Evolutionary conservation across 2,329 filamentous ascomycete species (phyloP), one percentile per base, ranked within the genome.

Genomic region (Niveomyces coronatus): DNA sequence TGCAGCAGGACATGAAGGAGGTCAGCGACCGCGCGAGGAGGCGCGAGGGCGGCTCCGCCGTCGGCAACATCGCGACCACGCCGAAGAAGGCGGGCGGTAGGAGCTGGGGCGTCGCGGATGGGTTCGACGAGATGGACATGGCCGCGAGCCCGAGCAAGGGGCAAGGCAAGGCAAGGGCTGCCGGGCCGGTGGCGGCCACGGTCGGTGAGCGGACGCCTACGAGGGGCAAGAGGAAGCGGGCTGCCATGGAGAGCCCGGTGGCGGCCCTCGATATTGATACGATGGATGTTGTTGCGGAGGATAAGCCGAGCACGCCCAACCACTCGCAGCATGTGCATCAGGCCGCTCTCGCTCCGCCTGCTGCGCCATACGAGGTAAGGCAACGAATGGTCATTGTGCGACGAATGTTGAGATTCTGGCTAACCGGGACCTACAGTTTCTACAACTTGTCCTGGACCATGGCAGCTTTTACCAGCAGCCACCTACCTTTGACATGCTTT

Each of bases 171-270:
- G 60, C 46, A 46, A 47, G 65, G 55, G 44, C 64, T 37, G 54
- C 57, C 0, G 63, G 63, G 1, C 56, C 68, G 0, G 59, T 70
- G 3, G 62, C 67, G 3, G 52, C 58, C 11, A 58, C 65, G 16
- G 55, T 70, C 4, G 59, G 60, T 1, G 71, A 76, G 46, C 63
- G 69, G 42, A 76, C 73, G 3, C 84, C 84, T 1, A 81, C 64
- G 26, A 80, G 79, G 39, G 68, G 66, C 6, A 89, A 89, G 61
- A 65, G 84, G 46, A 88, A 87, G 53, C 67, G 84, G 4, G 71
- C 71, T 1, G 52, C 62, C 1, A 61, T 77, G 3, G 77, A 84
- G 43, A 87, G 82, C 47, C 83, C 83, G 1, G 64, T 77, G 11
- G 70, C 68, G 51, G 68, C 75, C 1, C 59, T 85, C 9, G 74